Evolutionary conservation across 75 land plant species (phyloP).

Genomic region (Pinus albicaulis): DNA sequence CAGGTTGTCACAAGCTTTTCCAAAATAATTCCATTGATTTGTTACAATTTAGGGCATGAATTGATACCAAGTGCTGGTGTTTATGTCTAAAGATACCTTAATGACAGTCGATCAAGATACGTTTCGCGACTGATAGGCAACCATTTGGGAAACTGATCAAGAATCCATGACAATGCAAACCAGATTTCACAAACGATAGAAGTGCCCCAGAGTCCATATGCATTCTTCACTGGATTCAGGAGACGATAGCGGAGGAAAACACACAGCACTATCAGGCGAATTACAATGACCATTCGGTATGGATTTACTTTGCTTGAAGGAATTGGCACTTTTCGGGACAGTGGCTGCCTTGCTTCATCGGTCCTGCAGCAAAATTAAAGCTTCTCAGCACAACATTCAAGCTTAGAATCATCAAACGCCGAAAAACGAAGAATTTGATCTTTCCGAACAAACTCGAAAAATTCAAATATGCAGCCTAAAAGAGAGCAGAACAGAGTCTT

Average conservation of each 20-base stretch:
- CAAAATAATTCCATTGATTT: background rate
- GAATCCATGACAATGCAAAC: slow-evolving; percentile 83
- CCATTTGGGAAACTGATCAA: slow-evolving; percentile 92
- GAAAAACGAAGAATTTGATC: background rate
- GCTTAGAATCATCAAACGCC: background rate
- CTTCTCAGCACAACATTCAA: background rate
- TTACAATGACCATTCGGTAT: slow-evolving; percentile 58
- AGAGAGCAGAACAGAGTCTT: background rate
- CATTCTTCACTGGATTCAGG: slow-evolving; percentile 62
- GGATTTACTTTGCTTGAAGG: slow-evolving; percentile 78
- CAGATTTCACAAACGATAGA: slow-evolving; percentile 83
- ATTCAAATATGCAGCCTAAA: background rate
- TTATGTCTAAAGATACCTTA: slow-evolving; percentile 28
- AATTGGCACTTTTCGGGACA: slow-evolving; percentile 66
- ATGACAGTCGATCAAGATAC: slow-evolving; percentile 64
- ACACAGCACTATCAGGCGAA: slow-evolving; percentile 57
- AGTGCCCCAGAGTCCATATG: slow-evolving; percentile 67
- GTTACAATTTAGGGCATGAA: background rate
- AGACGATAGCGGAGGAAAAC: slow-evolving; percentile 68
- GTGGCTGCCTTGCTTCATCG: slow-evolving; percentile 79
- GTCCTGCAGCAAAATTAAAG: slow-evolving; percentile 36
- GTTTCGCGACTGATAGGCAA: slow-evolving; percentile 71
- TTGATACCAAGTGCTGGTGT: background rate
- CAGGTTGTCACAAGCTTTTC: background rate
- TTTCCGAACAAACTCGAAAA: background rate